Evolutionary conservation across 176 grass and related monocot genomes (phyloP).

Genomic region (Musa itinerans): DNA sequence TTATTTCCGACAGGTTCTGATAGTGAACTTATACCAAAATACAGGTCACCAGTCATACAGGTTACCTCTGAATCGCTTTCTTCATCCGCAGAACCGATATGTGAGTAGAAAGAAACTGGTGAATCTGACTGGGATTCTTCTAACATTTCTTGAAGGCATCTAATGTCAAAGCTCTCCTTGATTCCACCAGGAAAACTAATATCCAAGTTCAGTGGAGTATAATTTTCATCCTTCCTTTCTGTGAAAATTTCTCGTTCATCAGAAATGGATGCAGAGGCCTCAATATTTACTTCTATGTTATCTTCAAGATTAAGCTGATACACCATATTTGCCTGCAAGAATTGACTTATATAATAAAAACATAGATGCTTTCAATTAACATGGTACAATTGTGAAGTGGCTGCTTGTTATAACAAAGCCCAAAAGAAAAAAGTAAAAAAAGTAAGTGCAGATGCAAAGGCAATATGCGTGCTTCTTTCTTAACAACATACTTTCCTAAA

Average conservation of each 20-base stretch:
- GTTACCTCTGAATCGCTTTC: conserved; percentile 57
- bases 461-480: not conserved
- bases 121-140: conserved; percentile 78
- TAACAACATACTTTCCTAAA: not conserved
- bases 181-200: conserved; percentile 34
- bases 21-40: not conserved
- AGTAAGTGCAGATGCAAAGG: not conserved
- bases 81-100: conserved; percentile 48
- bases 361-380: not conserved
- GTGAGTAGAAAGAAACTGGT: conserved; percentile 61
- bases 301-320: conserved; percentile 12
- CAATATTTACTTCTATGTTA: conserved; percentile 19
- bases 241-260: conserved; percentile 23
- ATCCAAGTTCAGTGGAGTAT: conserved; percentile 31
- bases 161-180: conserved; percentile 71
- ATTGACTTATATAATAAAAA: not conserved
- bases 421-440: not conserved
- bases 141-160: conserved; percentile 91
- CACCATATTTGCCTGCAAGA: conserved; percentile 30
- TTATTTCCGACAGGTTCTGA: not conserved
- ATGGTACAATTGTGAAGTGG: not conserved
- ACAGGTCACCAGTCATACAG: not conserved
- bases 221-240: conserved; percentile 29
- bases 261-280: conserved; percentile 19
- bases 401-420: not conserved